A percentile compares a stretch with the other conserved stretches of the same genome.
phyloP scores from a whole-genome alignment of 345 rosid species.

The Lumnitzera littorea region DNA sequence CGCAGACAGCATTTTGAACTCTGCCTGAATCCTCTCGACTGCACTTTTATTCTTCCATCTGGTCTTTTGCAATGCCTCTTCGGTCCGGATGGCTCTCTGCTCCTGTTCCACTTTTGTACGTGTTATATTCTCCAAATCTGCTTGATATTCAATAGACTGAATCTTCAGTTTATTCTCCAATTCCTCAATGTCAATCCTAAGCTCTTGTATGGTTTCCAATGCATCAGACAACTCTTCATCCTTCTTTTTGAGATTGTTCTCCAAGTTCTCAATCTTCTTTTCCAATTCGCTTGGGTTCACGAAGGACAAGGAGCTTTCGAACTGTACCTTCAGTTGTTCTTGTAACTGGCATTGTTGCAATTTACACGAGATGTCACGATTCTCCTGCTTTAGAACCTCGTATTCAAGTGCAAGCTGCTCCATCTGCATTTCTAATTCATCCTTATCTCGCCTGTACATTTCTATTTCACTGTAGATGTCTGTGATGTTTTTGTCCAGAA shows the following conservation, averaged over 20 bases:
- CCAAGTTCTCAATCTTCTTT: slow-evolving; percentile 23
- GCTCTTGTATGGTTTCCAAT: slow-evolving; percentile 14
- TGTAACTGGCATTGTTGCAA: slow-evolving; percentile 36
- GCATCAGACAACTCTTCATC: slow-evolving; percentile 13
- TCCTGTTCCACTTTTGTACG: slow-evolving; percentile 26
- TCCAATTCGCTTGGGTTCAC: slow-evolving; percentile 17
- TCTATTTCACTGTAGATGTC: slow-evolving; percentile 29
- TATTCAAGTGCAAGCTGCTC: slow-evolving; percentile 52
- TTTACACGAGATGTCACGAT: slow-evolving; percentile 27
- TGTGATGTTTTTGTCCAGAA: slow-evolving; percentile 23
- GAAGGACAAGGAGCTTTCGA: slow-evolving; percentile 19
- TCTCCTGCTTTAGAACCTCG: slow-evolving; percentile 44
- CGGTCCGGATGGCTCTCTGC: slow-evolving; percentile 37
- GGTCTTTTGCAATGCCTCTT: slow-evolving; percentile 25
- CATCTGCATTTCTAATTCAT: slow-evolving; percentile 43
- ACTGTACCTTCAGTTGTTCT: slow-evolving; percentile 35
- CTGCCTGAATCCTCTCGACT: slow-evolving; percentile 41
- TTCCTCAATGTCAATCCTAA: slow-evolving; percentile 17
- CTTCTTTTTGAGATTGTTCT: slow-evolving; percentile 9
- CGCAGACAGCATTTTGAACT: slow-evolving; percentile 25
- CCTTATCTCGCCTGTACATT: slow-evolving; percentile 30
- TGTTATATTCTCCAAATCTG: slow-evolving; percentile 22
- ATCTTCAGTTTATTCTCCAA: slow-evolving; percentile 32
- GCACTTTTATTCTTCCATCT: slow-evolving; percentile 24
- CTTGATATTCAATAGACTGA: slow-evolving; percentile 23